Percentiles rank a stretch among this genome's conserved stretches.
Conservation (phyloP, 192 early-diverging fungal genomes). For the Coemansia interrupta region DNA sequence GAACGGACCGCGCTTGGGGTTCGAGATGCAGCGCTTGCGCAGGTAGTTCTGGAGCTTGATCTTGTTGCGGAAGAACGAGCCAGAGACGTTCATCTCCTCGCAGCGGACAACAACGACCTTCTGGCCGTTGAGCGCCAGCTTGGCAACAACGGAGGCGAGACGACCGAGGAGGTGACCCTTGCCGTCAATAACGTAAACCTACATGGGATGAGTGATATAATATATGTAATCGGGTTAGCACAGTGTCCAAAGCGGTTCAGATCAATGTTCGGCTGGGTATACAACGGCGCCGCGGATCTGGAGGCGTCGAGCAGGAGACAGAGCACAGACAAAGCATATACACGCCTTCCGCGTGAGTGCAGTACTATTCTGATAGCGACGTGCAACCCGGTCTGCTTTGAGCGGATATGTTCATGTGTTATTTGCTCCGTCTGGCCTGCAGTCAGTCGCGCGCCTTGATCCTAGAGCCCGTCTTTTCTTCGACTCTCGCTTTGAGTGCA, state of each 20-base stretch:
- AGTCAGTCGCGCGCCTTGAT: too few relatives aligned
- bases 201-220: not conserved
- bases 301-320: too few relatives aligned
- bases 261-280: too few relatives aligned
- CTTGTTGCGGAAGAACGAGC: conserved; percentile 99
- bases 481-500: too few relatives aligned
- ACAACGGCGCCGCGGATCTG: too few relatives aligned
- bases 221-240: not conserved
- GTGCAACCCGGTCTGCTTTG: too few relatives aligned
- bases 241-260: not conserved
- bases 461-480: too few relatives aligned
- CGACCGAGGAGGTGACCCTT: conserved; percentile 99
- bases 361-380: too few relatives aligned
- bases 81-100: conserved; percentile 98
- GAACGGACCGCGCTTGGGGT: conserved; percentile 95
- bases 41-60: conserved; percentile 94
- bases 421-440: too few relatives aligned
- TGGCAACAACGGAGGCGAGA: conserved; percentile 94
- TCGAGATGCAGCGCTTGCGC: conserved; percentile 96
- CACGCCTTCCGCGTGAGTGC: too few relatives aligned
- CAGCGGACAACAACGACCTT: conserved; percentile 95
- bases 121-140: conserved; percentile 97
- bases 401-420: too few relatives aligned
- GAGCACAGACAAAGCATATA: too few relatives aligned
- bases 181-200: conserved; percentile 98